Evolutionary conservation across 2,329 filamentous ascomycete genomes (phyloP).

Genomic region (Allantophomopsis lycopodina): DNA sequence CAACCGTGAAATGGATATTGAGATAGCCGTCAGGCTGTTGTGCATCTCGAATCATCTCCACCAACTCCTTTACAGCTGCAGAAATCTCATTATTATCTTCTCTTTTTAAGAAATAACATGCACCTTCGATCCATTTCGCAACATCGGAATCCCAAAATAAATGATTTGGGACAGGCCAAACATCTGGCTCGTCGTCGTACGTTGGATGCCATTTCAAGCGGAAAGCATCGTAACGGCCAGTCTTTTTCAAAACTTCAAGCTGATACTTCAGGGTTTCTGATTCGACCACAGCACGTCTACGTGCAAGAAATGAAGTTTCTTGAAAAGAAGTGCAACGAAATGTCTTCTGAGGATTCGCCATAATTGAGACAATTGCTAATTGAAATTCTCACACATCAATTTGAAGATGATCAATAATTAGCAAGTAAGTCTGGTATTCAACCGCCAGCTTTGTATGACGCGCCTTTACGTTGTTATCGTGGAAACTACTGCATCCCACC

Average conservation of each 20-base stretch:
- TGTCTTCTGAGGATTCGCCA: constrained; percentile 27
- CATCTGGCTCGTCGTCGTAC: constrained; percentile 32
- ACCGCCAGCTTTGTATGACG: too few species aligned
- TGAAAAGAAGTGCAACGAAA: constrained; percentile 21
- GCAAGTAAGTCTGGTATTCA: too few species aligned
- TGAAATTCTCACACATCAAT: too few species aligned
- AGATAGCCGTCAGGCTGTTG: constrained; percentile 48
- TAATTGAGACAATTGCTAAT: constrained; percentile 3
- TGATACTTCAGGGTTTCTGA: constrained; percentile 33
- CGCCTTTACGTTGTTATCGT: too few species aligned
- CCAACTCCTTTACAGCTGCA: constrained; percentile 37
- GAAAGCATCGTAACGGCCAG: constrained; percentile 43
- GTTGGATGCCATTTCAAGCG: constrained; percentile 39
- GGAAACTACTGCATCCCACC: too few species aligned
- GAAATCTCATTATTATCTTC: constrained; percentile 30
- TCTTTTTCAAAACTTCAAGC: constrained; percentile 35
- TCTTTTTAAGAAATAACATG: constrained; percentile 37
- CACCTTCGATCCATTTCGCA: constrained; percentile 49
- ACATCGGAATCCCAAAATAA: constrained; percentile 46
- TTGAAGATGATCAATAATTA: too few species aligned
- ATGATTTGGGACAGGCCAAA: constrained; percentile 42
- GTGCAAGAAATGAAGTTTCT: constrained; percentile 18
- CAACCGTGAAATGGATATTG: constrained; percentile 48
- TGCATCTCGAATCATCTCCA: constrained; percentile 39
- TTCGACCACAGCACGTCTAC: constrained; percentile 26